These are phyloP conservation scores for Takakia lepidozioides DNA, from an alignment of 225 moss, liverwort and hornwort species.

Conservation along the genomic window DNA sequence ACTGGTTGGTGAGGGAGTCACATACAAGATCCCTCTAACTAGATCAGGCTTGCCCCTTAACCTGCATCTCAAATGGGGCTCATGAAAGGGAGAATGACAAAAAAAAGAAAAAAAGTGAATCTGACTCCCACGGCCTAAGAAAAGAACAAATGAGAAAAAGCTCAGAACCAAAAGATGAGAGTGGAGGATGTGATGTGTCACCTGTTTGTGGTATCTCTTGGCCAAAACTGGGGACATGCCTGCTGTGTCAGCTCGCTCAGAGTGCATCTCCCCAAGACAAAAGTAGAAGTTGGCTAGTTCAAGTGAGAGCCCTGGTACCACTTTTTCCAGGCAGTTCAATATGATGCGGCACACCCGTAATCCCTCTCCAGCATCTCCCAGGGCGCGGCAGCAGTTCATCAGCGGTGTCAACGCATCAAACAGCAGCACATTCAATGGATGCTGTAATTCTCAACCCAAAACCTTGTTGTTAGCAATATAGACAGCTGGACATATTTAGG, in stretches of 20 bases:
- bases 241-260: constrained; percentile 43
- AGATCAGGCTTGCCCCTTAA: no score
- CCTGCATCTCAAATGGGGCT: no score
- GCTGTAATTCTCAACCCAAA: constrained; percentile 41
- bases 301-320: constrained; percentile 56
- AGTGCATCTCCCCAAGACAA: constrained; percentile 84
- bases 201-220: constrained; percentile 70
- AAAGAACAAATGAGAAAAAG: neutral
- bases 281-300: constrained; percentile 78
- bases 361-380: constrained; percentile 66
- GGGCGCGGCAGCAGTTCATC: constrained; percentile 78
- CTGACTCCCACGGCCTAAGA: neutral
- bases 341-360: constrained; percentile 60
- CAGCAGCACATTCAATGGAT: constrained; percentile 67
- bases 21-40: no score
- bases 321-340: constrained; percentile 59
- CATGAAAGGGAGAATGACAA: no score
- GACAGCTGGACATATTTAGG: no score
- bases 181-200: constrained; percentile 7
- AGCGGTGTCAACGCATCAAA: constrained; percentile 78
- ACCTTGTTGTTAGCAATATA: no score
- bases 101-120: no score
- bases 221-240: constrained; percentile 36
- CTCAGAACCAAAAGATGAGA: neutral
- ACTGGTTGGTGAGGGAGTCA: no score